Evolutionary conservation across 352 stramenopile species (phyloP).

Genomic region (Globisporangium heterothallicum): DNA sequence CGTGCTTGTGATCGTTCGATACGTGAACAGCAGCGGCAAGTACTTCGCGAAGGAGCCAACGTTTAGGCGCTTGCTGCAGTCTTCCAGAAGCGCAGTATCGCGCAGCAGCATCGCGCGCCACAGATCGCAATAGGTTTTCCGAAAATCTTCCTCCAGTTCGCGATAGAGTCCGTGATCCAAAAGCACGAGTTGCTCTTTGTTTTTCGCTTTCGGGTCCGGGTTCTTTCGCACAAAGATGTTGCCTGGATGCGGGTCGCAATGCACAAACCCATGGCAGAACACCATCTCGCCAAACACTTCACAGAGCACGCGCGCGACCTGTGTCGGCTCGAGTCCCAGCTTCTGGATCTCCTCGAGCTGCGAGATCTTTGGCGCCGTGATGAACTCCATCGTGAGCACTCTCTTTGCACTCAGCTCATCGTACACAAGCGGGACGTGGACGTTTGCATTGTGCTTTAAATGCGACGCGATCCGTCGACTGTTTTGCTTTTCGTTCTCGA

Average conservation of each 20-base stretch:
- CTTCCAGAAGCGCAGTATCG: slow-evolving; percentile 68
- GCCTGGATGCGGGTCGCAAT: slow-evolving; percentile 95
- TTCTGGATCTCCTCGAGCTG: slow-evolving; percentile 79
- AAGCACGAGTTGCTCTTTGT: slow-evolving; percentile 91
- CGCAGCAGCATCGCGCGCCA: slow-evolving; percentile 94
- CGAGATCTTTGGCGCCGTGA: slow-evolving; percentile 92
- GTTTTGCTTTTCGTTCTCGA: slow-evolving; percentile 82
- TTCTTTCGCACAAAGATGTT: slow-evolving; percentile 89
- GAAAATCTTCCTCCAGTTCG: slow-evolving; percentile 91
- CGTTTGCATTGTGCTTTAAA: slow-evolving; percentile 46
- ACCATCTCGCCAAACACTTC: slow-evolving; percentile 94
- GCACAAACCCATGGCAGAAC: slow-evolving; percentile 94
- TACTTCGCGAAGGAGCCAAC: slow-evolving; percentile 59
- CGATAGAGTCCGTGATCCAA: slow-evolving; percentile 97
- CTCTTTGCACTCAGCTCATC: slow-evolving; percentile 82
- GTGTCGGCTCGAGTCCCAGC: slow-evolving; percentile 69
- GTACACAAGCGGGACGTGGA: slow-evolving; percentile 83
- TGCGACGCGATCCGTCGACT: slow-evolving; percentile 55
- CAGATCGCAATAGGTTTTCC: slow-evolving; percentile 91
- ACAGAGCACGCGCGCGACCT: slow-evolving; percentile 86
- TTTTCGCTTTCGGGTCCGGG: slow-evolving; percentile 27
- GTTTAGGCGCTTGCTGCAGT: slow-evolving; percentile 51
- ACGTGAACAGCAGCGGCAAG: slow-evolving; percentile 86
- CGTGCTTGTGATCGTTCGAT: slow-evolving; percentile 63
- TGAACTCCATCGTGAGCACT: slow-evolving; percentile 97